Evolutionary conservation across 768 basidiomycete genomes (phyloP).

Genomic region (Phallus indusiatus): DNA sequence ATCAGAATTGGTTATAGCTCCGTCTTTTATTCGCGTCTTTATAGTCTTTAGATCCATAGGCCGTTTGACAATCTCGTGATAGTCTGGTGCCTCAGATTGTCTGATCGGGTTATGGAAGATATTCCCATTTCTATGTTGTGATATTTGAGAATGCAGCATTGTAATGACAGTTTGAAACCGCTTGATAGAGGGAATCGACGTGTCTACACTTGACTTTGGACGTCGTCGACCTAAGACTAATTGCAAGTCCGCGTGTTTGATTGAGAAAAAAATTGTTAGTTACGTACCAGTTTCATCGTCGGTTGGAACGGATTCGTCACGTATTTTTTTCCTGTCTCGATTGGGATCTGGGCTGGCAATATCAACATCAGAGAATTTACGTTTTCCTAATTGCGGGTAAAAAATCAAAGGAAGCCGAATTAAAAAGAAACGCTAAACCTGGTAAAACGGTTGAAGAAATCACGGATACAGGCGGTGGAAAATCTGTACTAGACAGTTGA

Average conservation of each 20-base stretch:
- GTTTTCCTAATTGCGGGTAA: conserved; percentile 31
- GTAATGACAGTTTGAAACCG: conserved; percentile 75
- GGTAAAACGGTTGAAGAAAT: neutral
- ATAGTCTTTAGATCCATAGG: conserved; percentile 96
- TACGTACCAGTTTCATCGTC: conserved; percentile 44
- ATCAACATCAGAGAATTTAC: conserved; percentile 51
- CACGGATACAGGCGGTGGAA: neutral
- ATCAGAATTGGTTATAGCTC: conserved; percentile 64
- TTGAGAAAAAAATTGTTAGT: neutral
- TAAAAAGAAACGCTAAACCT: neutral
- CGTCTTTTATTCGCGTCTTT: conserved; percentile 77
- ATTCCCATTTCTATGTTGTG: conserved; percentile 77
- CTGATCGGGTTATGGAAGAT: conserved; percentile 91
- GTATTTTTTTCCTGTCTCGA: conserved; percentile 45
- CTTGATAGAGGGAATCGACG: conserved; percentile 27
- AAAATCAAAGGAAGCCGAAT: neutral
- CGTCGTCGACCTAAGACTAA: conserved; percentile 1
- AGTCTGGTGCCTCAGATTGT: conserved; percentile 80
- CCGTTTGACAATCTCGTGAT: conserved; percentile 85
- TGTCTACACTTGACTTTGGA: neutral
- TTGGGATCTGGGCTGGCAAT: conserved; percentile 29
- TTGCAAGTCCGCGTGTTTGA: neutral
- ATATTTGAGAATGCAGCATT: conserved; percentile 74
- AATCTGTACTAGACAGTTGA: neutral
- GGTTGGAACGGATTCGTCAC: conserved; percentile 60